phyloP scores from a whole-genome alignment of 495 filamentous ascomycete genomes.

The Penicillium argentinense region DNA sequence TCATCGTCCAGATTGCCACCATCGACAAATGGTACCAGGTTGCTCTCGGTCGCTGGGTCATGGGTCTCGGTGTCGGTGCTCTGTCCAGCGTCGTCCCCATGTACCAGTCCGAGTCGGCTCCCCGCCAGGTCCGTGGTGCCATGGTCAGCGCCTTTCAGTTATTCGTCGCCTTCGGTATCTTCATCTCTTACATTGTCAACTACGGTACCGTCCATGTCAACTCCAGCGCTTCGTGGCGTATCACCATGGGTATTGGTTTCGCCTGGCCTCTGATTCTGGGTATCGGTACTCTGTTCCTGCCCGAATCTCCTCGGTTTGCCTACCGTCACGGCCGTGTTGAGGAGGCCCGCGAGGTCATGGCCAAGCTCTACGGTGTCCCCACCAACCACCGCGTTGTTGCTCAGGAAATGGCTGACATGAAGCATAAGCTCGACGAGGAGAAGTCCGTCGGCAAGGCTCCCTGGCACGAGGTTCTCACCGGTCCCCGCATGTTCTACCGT shows the following conservation, averaged over 20 bases:
- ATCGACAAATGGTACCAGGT: conserved; percentile 52
- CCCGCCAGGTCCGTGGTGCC: conserved; percentile 63
- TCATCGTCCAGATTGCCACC: conserved; percentile 66
- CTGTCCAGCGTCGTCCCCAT: conserved; percentile 71
- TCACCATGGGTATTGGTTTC: conserved; percentile 78
- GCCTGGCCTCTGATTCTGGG: conserved; percentile 75
- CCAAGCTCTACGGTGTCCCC: conserved; percentile 67
- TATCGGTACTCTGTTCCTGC: conserved; percentile 66
- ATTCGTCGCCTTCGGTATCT: conserved; percentile 85
- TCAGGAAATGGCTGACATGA: conserved; percentile 66
- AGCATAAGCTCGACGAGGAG: conserved; percentile 61
- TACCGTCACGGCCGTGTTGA: conserved; percentile 65
- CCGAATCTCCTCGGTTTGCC: conserved; percentile 70
- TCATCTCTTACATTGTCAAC: conserved; percentile 79
- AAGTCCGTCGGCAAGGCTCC: conserved; percentile 50
- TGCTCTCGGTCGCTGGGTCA: conserved; percentile 56
- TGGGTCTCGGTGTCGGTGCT: conserved; percentile 68
- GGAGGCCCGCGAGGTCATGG: conserved; percentile 68
- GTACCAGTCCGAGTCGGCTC: conserved; percentile 71
- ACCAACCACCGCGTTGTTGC: conserved; percentile 61
- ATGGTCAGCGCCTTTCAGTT: conserved; percentile 78
- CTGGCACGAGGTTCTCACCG: conserved; percentile 69
- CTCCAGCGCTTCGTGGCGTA: conserved; percentile 67
- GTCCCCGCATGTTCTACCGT: conserved; percentile 71
- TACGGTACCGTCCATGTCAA: conserved; percentile 63